These are phyloP conservation scores for Linnemannia schmuckeri DNA, from an alignment of 192 early-diverging fungal genomes.

Conservation along the genomic window DNA sequence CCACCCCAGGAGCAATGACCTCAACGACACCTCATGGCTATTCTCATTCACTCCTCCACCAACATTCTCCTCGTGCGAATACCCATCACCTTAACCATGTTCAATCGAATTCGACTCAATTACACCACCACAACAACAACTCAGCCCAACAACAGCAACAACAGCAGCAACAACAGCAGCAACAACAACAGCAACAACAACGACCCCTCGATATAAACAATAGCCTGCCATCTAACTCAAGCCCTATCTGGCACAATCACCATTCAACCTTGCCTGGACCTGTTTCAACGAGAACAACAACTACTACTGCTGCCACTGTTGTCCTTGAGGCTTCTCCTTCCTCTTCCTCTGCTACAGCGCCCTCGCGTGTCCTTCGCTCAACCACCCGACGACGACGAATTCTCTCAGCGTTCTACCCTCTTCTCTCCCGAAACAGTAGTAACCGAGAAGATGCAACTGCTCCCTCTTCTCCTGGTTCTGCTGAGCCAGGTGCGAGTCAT, in stretches of 20 bases:
- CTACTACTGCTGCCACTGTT: neutral
- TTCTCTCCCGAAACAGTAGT: constrained; percentile 38
- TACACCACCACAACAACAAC: neutral
- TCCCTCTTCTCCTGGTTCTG: neutral
- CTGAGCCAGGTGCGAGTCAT: neutral
- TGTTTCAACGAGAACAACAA: neutral
- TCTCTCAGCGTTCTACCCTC: constrained; percentile 23
- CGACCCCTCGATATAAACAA: neutral
- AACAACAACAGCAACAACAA: neutral
- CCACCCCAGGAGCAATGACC: neutral
- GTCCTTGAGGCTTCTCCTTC: neutral
- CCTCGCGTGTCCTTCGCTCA: constrained; percentile 17
- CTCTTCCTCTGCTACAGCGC: constrained; percentile 5
- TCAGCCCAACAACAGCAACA: too few species aligned
- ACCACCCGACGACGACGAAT: constrained; percentile 30
- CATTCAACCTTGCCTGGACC: neutral
- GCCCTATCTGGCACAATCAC: neutral
- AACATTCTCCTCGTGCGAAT: neutral
- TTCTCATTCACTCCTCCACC: constrained; percentile 9
- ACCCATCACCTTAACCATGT: neutral
- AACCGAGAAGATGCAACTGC: neutral
- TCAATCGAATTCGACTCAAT: neutral
- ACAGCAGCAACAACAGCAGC: neutral
- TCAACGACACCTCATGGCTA: neutral
- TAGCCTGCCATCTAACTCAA: neutral